Percentiles rank a stretch among this genome's conserved stretches.
Conservation (phyloP, 108 stramenopile species). For the Cyclotella kingstonii region DNA sequence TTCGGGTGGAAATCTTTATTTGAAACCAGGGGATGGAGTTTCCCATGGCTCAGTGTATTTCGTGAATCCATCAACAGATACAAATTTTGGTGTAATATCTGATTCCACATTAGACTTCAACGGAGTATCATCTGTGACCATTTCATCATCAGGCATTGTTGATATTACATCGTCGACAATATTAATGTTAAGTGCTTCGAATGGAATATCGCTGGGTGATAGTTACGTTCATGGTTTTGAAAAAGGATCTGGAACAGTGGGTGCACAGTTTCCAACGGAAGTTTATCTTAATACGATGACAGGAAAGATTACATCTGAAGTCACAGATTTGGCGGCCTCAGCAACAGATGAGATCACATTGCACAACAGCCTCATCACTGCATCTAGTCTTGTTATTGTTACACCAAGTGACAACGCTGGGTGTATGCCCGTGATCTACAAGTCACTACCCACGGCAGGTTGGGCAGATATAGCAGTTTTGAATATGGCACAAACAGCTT, state of each 20-base stretch:
- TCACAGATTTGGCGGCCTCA: constrained; percentile 9
- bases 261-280: constrained; percentile 21
- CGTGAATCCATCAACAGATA: constrained; percentile 10
- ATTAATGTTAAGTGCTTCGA: constrained; percentile 10
- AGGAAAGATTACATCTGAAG: constrained; percentile 27
- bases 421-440: constrained; percentile 14
- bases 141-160: constrained; percentile 14
- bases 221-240: constrained; percentile 35
- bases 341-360: constrained; percentile 15
- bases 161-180: constrained; percentile 10
- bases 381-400: constrained; percentile 25
- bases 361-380: constrained; percentile 22
- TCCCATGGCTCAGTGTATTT: constrained; percentile 24
- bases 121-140: constrained; percentile 17
- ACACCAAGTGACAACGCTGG: constrained; percentile 14
- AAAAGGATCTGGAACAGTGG: constrained; percentile 30
- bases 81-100: constrained; percentile 32
- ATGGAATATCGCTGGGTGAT: constrained; percentile 33
- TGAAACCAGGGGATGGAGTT: constrained; percentile 13
- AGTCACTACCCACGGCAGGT: constrained; percentile 3
- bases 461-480: constrained; percentile 19
- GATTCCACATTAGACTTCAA: constrained; percentile 24
- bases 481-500: constrained; percentile 12
- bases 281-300: constrained; percentile 23
- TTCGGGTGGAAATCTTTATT: constrained; percentile 18